Base-by-base conservation (phyloP, 2,329 filamentous ascomycete species). In the Penicillium sp. region DNA sequence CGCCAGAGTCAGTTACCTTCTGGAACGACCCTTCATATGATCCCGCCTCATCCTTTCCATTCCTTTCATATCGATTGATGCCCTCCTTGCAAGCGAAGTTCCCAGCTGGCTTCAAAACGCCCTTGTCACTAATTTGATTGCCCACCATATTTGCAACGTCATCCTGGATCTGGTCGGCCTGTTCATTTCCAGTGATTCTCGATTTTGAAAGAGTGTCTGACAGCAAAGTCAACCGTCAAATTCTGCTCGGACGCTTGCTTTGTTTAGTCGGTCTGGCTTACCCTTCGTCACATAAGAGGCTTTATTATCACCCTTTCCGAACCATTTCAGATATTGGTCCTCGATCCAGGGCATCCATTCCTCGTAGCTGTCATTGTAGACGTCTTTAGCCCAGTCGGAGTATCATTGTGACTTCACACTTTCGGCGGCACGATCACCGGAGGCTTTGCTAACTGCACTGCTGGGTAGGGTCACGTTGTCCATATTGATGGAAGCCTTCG, bases 281-380 rank as follows among this genome's bases (percentile, higher is more conserved):
- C 75, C 71, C 58, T 77, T 78, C 0, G 74, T 68, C 6, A 69
- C 70, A 49, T 78, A 78, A 15, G 68, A 72, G 4, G 74, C 68
- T 57, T 79, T 79, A 62, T 78, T 78, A 43, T 79, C 75, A 2
- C 57, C 58, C 27, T 74, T 76, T 36, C 72, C 74, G 54, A 78
- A 78, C 72, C 72, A 77, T 43, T 64, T 67, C 23, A 78, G 58
- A 47, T 77, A 78, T 53, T 75, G 64, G 53, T 78, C 75, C 52
- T 78, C 75, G 29, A 78, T 67, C 75, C 75, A 78, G 0, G 75
- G 75, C 60, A 77, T 68, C 75, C 75, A 78, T 45, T 63, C 72
- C 45, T 78, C 73, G 48, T 78, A 77, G 53, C 77, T 68, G 26
- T 69, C 56, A 53, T 75, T 72, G 62, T 77, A 77, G 32, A 66